Percentiles rank a stretch among this genome's conserved stretches.
phyloP scores from a whole-genome alignment of 1,284 basidiomycete species.

The Cryptococcus sp. region DNA sequence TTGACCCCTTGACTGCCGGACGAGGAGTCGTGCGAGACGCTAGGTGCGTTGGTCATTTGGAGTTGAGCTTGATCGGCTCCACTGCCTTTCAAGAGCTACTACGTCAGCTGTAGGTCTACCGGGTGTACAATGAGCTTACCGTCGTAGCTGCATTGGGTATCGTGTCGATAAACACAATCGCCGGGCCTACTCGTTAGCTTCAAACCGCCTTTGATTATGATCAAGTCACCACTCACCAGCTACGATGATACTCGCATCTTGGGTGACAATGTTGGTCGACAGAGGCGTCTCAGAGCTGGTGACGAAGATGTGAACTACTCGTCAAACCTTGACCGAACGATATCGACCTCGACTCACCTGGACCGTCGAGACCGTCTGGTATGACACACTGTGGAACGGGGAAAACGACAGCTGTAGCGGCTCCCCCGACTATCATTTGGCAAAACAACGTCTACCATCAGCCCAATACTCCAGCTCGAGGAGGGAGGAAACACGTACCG shows the following conservation, averaged over 20 bases:
- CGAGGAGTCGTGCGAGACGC: neutral
- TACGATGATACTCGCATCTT: slow-evolving; percentile 56
- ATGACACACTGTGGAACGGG: slow-evolving; percentile 47
- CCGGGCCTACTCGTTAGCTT: slow-evolving; percentile 3
- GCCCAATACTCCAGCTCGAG: too few relatives aligned
- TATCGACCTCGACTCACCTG: slow-evolving; percentile 5
- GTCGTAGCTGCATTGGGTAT: slow-evolving; percentile 2
- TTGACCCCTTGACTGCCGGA: neutral
- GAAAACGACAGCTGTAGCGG: slow-evolving; percentile 55
- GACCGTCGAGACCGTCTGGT: slow-evolving; percentile 17
- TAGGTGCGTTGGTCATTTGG: neutral
- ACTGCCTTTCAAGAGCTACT: neutral
- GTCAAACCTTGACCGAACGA: neutral
- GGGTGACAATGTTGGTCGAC: slow-evolving; percentile 56
- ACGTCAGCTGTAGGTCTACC: neutral
- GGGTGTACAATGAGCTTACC: neutral
- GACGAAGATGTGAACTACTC: slow-evolving; percentile 59
- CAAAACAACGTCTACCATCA: slow-evolving; percentile 56
- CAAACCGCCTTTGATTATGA: too few relatives aligned
- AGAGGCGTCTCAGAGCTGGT: slow-evolving; percentile 61
- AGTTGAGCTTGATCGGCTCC: neutral
- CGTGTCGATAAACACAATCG: slow-evolving; percentile 13
- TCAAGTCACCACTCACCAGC: slow-evolving; percentile 54
- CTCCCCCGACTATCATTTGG: slow-evolving; percentile 67
- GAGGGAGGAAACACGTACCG: too few relatives aligned